These are phyloP conservation scores for Rhizopogon roseolus DNA, from an alignment of 768 basidiomycete genomes.

Conservation along the genomic window DNA sequence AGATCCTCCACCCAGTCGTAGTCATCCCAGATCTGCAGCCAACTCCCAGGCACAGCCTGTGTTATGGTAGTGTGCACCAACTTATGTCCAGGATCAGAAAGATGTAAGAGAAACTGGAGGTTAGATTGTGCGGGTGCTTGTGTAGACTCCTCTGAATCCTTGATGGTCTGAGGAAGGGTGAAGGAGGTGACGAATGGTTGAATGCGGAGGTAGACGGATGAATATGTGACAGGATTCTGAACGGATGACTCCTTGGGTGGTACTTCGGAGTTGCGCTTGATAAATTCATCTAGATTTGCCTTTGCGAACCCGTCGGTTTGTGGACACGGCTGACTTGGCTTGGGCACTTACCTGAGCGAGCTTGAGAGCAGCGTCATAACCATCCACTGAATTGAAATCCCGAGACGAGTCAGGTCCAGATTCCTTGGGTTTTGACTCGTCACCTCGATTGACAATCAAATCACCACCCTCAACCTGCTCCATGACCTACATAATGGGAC, in stretches of 20 bases:
- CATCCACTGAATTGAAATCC: conserved; percentile 79
- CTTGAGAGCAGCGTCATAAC: conserved; percentile 79
- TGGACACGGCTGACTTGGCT: background rate
- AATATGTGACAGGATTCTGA: conserved; percentile 71
- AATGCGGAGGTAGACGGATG: conserved; percentile 89
- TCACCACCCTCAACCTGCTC: conserved; percentile 94
- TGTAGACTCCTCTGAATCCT: conserved; percentile 17
- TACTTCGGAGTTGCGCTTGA: conserved; percentile 53
- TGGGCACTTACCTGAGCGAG: conserved; percentile 62
- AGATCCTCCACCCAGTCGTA: conserved; percentile 97
- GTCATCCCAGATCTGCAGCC: conserved; percentile 88
- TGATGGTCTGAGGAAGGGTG: conserved; percentile 32
- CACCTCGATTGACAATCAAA: conserved; percentile 79
- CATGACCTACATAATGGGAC: conserved; percentile 57
- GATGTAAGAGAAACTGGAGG: conserved; percentile 59
- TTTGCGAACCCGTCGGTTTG: conserved; percentile 25
- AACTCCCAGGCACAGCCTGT: conserved; percentile 77
- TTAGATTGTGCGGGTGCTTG: conserved; percentile 25
- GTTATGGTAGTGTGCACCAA: conserved; percentile 74
- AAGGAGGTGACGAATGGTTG: conserved; percentile 76
- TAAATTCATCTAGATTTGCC: conserved; percentile 75
- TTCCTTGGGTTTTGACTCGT: conserved; percentile 70
- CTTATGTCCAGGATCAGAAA: conserved; percentile 76
- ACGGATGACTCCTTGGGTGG: conserved; percentile 23
- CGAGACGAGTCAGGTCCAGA: conserved; percentile 39